These are phyloP conservation scores for Beauveria caledonica DNA, from an alignment of 2,329 filamentous ascomycete species.

Conservation along the genomic window DNA sequence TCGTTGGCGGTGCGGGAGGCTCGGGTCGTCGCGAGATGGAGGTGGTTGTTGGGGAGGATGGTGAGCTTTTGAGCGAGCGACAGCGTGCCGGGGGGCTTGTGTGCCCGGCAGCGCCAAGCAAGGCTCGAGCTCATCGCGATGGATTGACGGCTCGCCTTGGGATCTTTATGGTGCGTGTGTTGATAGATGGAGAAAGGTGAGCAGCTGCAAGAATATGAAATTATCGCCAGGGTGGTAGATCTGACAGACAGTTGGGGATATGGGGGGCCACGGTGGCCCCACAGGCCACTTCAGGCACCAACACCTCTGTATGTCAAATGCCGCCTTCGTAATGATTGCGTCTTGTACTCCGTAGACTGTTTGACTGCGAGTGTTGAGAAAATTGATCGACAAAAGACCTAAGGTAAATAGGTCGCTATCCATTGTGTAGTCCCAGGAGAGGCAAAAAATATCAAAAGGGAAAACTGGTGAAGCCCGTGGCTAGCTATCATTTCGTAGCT, in stretches of 20 bases:
- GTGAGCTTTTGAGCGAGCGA: slow-evolving; percentile 8
- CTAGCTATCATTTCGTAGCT: no score
- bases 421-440: no score
- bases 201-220: background rate
- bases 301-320: background rate
- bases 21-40: background rate
- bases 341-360: no score
- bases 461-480: no score
- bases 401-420: no score
- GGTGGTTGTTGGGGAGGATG: slow-evolving; percentile 4
- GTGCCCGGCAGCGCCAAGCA: slow-evolving; percentile 23
- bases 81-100: slow-evolving; percentile 14
- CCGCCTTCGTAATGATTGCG: background rate
- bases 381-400: no score
- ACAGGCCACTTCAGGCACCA: background rate
- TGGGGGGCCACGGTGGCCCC: background rate
- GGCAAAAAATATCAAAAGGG: no score
- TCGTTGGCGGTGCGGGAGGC: slow-evolving; percentile 6
- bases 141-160: background rate
- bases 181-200: background rate
- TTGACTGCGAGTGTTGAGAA: background rate
- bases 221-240: background rate
- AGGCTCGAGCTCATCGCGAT: slow-evolving; percentile 25
- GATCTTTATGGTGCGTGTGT: background rate
- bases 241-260: background rate